Evolutionary conservation across 805 yeast genomes (phyloP).

Genomic region (Lipomyces sp.): DNA sequence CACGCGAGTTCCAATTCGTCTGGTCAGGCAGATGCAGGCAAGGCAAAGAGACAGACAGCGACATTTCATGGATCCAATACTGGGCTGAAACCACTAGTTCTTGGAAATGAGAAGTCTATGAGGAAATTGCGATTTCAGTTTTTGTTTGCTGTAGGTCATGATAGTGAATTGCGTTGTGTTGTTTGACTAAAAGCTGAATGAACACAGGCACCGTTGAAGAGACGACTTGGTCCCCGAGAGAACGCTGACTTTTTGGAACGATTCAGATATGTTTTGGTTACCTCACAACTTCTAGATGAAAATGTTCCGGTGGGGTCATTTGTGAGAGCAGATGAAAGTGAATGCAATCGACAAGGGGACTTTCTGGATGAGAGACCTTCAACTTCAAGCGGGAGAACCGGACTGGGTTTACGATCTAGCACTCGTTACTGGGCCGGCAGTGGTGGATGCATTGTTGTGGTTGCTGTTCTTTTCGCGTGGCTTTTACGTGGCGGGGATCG

Average conservation of each 20-base stretch:
- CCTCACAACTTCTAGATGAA: slow-evolving; percentile 55
- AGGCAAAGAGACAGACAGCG: not conserved
- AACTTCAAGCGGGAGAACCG: not conserved
- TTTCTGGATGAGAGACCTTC: slow-evolving; percentile 1
- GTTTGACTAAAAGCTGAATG: not conserved
- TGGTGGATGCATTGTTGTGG: slow-evolving; percentile 46
- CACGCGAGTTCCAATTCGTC: not conserved
- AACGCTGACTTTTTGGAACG: slow-evolving; percentile 53
- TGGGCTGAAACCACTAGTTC: slow-evolving; percentile 18
- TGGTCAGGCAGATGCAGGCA: not conserved
- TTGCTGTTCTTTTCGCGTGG: slow-evolving; percentile 45
- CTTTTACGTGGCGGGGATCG: slow-evolving; percentile 17
- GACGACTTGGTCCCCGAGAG: slow-evolving; percentile 39
- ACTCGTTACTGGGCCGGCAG: slow-evolving; percentile 44
- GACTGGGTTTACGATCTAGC: not conserved
- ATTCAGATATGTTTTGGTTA: slow-evolving; percentile 55
- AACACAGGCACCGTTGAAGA: slow-evolving; percentile 27
- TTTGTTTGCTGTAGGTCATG: slow-evolving; percentile 29
- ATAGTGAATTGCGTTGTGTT: not conserved
- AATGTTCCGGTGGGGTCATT: slow-evolving; percentile 30
- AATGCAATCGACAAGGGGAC: not conserved
- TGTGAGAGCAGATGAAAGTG: slow-evolving; percentile 3
- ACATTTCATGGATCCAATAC: not conserved
- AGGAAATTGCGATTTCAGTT: slow-evolving; percentile 28
- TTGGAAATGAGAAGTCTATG: slow-evolving; percentile 25